Percentiles rank a stretch among this genome's conserved stretches.
These are phyloP conservation scores for Termitomyces sp. DNA, from an alignment of 768 basidiomycete genomes.

Conservation along the genomic window DNA sequence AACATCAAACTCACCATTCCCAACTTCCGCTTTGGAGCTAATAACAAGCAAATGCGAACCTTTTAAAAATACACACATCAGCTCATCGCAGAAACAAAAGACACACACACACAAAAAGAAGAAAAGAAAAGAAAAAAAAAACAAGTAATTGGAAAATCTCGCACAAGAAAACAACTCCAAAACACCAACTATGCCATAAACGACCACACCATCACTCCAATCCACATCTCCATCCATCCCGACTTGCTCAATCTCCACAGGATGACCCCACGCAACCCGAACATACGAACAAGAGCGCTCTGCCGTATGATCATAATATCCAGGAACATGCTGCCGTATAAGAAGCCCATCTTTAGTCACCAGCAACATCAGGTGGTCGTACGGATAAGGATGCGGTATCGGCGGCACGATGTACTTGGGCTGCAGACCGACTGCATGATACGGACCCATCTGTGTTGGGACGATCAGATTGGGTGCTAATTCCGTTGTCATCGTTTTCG, in stretches of 20 bases:
- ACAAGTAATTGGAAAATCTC: constrained; percentile 3
- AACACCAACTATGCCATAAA: constrained; percentile 75
- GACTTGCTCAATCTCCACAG: constrained; percentile 46
- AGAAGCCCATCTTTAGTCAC: constrained; percentile 59
- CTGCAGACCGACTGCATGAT: constrained; percentile 18
- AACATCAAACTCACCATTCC: constrained; percentile 46
- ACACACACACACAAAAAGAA: no score
- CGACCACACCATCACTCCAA: constrained; percentile 53
- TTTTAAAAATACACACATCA: constrained; percentile 19
- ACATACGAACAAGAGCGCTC: constrained; percentile 33
- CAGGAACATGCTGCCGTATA: constrained; percentile 49
- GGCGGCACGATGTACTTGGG: constrained; percentile 55
- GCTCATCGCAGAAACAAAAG: neutral
- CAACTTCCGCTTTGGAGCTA: constrained; percentile 54
- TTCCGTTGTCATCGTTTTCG: constrained; percentile 13
- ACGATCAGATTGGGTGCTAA: constrained; percentile 4
- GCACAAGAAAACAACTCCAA: constrained; percentile 69
- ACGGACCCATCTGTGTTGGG: neutral
- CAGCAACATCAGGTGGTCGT: constrained; percentile 62
- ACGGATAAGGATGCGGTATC: constrained; percentile 68
- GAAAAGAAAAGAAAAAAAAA: neutral
- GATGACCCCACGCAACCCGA: constrained; percentile 52
- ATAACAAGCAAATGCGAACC: constrained; percentile 77
- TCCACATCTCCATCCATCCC: constrained; percentile 26
- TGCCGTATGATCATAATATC: constrained; percentile 12